These are phyloP conservation scores for Candida pini DNA, from an alignment of 805 yeast genomes.

Conservation along the genomic window DNA sequence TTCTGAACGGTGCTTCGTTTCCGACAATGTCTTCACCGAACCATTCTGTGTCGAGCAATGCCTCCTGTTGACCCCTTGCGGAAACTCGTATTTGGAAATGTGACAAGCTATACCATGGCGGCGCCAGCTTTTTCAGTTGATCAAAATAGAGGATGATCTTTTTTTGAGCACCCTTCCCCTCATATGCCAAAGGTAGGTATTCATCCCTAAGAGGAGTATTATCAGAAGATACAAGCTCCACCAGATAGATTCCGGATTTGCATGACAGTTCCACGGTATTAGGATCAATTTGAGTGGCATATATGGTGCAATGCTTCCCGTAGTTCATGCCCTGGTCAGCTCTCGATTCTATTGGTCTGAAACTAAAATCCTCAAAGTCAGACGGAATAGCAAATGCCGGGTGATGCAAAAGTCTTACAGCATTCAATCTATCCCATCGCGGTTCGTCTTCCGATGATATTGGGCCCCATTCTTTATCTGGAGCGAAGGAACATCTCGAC, in stretches of 20 bases:
- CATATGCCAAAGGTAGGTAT: conserved; percentile 48
- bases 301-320: conserved; percentile 27
- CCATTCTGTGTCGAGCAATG: too few species aligned
- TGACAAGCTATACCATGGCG: conserved; percentile 28
- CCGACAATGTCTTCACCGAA: conserved; percentile 22
- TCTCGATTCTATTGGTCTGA: conserved; percentile 29
- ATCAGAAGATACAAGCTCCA: conserved; percentile 69
- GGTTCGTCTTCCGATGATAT: conserved; percentile 63
- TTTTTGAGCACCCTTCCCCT: conserved; percentile 58
- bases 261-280: conserved; percentile 45
- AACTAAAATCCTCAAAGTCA: conserved; percentile 44
- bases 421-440: conserved; percentile 81
- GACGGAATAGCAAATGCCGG: conserved; percentile 70
- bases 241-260: conserved; percentile 62
- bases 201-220: conserved; percentile 55
- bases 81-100: conserved; percentile 48
- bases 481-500: conserved; percentile 47
- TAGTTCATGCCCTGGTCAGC: conserved; percentile 27
- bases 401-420: conserved; percentile 72
- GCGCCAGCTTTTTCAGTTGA: conserved; percentile 35
- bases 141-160: conserved; percentile 45
- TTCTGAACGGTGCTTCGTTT: conserved; percentile 11
- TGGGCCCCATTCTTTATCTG: conserved; percentile 42
- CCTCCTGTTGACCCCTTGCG: too few species aligned
- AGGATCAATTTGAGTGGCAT: conserved; percentile 43